These are phyloP conservation scores for Volvariella volvacea DNA, from an alignment of 1,284 basidiomycete species.

Conservation along the genomic window DNA sequence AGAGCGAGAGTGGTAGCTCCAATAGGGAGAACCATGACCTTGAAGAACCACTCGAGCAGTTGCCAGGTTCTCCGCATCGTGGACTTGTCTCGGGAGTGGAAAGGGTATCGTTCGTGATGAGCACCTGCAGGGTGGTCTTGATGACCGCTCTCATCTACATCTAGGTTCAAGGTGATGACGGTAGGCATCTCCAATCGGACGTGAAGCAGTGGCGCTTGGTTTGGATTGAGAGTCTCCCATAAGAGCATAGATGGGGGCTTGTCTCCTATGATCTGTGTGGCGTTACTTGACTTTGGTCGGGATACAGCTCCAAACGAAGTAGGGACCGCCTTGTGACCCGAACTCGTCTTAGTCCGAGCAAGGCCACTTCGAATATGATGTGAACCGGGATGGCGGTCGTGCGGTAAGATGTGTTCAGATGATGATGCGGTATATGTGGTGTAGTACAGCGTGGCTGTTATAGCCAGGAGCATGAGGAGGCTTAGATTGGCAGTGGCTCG, in stretches of 20 bases:
- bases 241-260: constrained; percentile 54
- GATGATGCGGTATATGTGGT: constrained; percentile 51
- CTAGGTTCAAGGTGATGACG: constrained; percentile 61
- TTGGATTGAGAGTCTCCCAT: constrained; percentile 81
- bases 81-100: too few relatives aligned
- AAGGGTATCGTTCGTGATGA: too few relatives aligned
- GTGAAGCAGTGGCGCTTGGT: constrained; percentile 64
- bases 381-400: too few relatives aligned
- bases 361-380: too few relatives aligned
- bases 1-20: constrained; percentile 68
- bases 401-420: constrained; percentile 8
- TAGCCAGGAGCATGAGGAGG: constrained; percentile 68
- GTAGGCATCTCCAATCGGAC: constrained; percentile 77
- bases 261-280: constrained; percentile 18
- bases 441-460: constrained; percentile 67
- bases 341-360: background rate
- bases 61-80: constrained; percentile 43
- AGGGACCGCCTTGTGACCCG: constrained; percentile 9
- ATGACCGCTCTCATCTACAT: constrained; percentile 9
- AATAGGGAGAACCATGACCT: constrained; percentile 85
- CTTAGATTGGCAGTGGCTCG: constrained; percentile 79
- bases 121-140: background rate
- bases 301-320: constrained; percentile 28
- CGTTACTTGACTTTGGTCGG: constrained; percentile 20
- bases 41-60: constrained; percentile 66